Base-by-base conservation (phyloP, 192 early-diverging fungal genomes). In the Spinellus fusiger region DNA sequence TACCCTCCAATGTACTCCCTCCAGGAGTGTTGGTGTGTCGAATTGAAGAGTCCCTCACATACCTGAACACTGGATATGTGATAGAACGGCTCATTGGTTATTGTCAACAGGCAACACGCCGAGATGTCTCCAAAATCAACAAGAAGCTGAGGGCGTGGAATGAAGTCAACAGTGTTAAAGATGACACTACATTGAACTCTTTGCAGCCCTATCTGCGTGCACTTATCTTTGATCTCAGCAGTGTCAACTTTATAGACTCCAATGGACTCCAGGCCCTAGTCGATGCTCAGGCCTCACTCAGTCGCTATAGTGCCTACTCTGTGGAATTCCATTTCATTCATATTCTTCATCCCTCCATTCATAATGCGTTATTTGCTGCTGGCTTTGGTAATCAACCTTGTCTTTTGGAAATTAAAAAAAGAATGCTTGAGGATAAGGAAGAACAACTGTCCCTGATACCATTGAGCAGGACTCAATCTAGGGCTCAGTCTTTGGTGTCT, bases 161-260 rank as follows among this genome's bases (percentile, higher is more conserved):
- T 31, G 68, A 70, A 38, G 13, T 18, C 40, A 56, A 53, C 31
- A 34, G 49, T 20, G 67, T 76, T 26, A 72, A 80, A 49, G 46
- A 54, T 18, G 32, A 13, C 4, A 28, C 50, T 27, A 2, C 13
- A 37, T 32, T 50, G 3, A 25, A 3, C 16, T 25, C 26, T 1
- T 49, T 59, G 5, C 49, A 66, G 60, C 84, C 85, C 9, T 62
- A 65, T 18, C 73, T 94, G 26, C 76, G 81, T 20, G 87, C 91
- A 12, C 66, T 93, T 34, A 79, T 96, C 48, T 81, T 96, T 60
- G 94, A 96, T 62, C 89, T 96, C 62, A 69, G 81, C 0, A 82
- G 82, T 28, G 90, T 93, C 31, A 87, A 85, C 37, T 66, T 81
- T 31, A 69, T 94, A 31, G 94, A 96, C 61, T 80, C 86, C 6